Conservation (phyloP, 1,139 yeast genomes). For the Pichia sp. region DNA sequence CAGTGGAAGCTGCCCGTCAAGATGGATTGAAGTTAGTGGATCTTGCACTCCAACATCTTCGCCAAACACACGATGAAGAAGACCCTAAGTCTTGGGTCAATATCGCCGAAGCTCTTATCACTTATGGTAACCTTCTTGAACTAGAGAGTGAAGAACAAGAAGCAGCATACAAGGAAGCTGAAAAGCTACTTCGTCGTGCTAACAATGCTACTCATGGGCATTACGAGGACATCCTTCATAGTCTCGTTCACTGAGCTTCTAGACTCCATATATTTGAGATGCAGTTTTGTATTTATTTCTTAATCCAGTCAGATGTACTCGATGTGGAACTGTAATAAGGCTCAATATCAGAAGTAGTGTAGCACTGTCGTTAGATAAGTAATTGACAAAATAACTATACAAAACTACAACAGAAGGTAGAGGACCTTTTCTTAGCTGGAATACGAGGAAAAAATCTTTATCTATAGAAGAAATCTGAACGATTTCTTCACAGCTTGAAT, state of each 20-base stretch:
- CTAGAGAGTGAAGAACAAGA: constrained; percentile 63
- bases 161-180: constrained; percentile 58
- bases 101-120: constrained; percentile 78
- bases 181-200: constrained; percentile 51
- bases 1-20: constrained; percentile 35
- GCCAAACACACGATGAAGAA: constrained; percentile 56
- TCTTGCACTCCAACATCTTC: constrained; percentile 52
- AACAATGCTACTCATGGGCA: constrained; percentile 73
- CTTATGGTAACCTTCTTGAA: constrained; percentile 66
- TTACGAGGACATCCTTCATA: constrained; percentile 52
- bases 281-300: no score
- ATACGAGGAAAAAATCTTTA: no score
- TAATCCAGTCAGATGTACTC: no score
- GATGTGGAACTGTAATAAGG: no score
- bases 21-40: constrained; percentile 43
- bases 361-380: no score
- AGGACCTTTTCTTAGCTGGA: no score
- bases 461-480: no score
- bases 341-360: no score
- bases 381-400: no score
- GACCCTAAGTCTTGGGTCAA: constrained; percentile 78
- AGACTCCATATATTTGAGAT: no score
- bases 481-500: no score
- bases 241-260: constrained; percentile 23
- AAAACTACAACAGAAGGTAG: no score